Evolutionary conservation across 2,329 filamentous ascomycete genomes (phyloP), one percentile per base, ranked within the genome.

Genomic region (Scleromitrula shiraiana): DNA sequence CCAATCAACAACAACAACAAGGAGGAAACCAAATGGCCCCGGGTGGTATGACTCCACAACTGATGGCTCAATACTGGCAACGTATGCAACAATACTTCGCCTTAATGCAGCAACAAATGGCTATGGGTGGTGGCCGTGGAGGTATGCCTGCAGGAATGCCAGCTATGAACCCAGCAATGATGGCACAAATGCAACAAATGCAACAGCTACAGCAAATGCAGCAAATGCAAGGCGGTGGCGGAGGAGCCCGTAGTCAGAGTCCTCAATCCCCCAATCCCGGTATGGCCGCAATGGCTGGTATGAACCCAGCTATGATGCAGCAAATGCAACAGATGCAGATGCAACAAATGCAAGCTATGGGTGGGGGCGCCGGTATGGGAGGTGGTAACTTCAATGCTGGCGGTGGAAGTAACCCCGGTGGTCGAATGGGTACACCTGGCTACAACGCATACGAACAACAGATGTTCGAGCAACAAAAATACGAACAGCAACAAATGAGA

Each of bases 51-150:
- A 94, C 87, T 17, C 91, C 91, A 0, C 89, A 95, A 62, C 83
- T 95, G 73, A 96, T 97, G 89, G 93, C 93, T 2, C 90, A 96
- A 66, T 96, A 97, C 70, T 95, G 93, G 81, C 88, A 95, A 66
- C 82, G 90, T 40, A 97, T 98, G 91, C 93, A 98, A 68, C 88
- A 95, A 65, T 95, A 95, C 68, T 94, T 96, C 67, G 76, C 83
- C 49, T 83, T 95, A 77, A 93, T 95, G 88, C 89, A 95, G 68
- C 87, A 91, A 61, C 85, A 93, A 64, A 88, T 94, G 78, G 84
- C 83, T 41, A 91, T 91, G 82, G 71, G 68, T 24, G 67, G 66
- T 20, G 64, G 70, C 50, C 50, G 66, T 61, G 58, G 80, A 75
- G 89, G 80, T 75, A 72, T 83, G 59, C 70, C 80, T 64, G 46